Percentiles rank a stretch among this genome's conserved stretches.
These are phyloP conservation scores for Candolleomyces aberdarensis DNA, from an alignment of 768 basidiomycete genomes.

Conservation along the genomic window DNA sequence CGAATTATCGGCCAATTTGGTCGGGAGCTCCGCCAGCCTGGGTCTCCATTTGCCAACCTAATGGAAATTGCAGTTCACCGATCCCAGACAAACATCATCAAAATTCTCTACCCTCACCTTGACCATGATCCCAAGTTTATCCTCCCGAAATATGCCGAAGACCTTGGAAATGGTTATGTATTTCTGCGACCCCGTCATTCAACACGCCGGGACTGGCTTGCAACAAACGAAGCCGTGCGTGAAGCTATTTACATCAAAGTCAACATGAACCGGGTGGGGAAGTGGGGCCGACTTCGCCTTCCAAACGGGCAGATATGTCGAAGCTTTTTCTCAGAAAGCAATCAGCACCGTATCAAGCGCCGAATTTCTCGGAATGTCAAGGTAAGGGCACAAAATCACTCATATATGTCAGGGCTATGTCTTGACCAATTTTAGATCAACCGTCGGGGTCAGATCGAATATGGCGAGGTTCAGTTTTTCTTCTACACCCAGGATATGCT, in stretches of 20 bases:
- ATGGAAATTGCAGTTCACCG: slow-evolving; percentile 12
- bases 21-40: slow-evolving; percentile 22
- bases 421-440: neutral
- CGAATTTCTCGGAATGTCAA: neutral
- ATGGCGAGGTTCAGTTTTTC: neutral
- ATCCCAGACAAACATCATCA: slow-evolving; percentile 17
- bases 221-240: neutral
- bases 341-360: neutral
- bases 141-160: neutral
- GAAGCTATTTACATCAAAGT: neutral
- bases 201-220: neutral
- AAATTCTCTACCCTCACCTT: slow-evolving; percentile 10
- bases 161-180: neutral
- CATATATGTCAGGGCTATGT: neutral
- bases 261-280: neutral
- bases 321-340: slow-evolving; percentile 14
- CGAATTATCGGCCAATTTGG: slow-evolving; percentile 26
- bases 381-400: neutral
- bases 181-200: neutral
- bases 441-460: neutral
- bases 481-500: neutral
- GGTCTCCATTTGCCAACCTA: slow-evolving; percentile 26
- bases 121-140: neutral
- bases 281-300: slow-evolving; percentile 28
- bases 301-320: slow-evolving; percentile 27